A percentile compares a stretch with the other conserved stretches of the same genome.
Conservation (phyloP, 139 green algal species). For the Tetraselmis chui region DNA sequence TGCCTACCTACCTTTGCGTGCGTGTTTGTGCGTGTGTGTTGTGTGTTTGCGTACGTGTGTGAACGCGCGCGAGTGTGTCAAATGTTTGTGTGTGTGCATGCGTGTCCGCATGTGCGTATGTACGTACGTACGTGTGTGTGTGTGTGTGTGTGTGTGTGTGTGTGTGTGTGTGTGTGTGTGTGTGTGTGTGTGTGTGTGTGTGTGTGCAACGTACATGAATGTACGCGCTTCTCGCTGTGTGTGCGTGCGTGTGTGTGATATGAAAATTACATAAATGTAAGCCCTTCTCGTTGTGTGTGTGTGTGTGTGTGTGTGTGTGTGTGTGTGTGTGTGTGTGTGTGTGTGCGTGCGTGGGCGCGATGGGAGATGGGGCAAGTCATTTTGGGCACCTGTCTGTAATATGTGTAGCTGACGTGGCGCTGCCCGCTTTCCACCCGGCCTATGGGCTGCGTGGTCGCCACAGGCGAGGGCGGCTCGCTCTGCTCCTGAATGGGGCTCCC, state of each 20-base stretch:
- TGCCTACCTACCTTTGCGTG: background rate
- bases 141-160: background rate
- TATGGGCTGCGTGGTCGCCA: background rate
- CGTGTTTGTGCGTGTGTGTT: background rate
- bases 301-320: background rate
- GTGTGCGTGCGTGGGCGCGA: background rate
- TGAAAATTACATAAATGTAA: too few species aligned
- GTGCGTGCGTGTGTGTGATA: too few species aligned
- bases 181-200: too few species aligned
- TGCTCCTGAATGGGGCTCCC: background rate
- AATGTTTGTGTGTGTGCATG: background rate
- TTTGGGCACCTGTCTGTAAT: background rate
- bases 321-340: background rate
- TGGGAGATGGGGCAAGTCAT: too few species aligned
- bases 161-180: too few species aligned
- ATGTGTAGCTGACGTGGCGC: background rate
- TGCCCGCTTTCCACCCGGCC: too few species aligned
- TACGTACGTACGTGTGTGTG: background rate
- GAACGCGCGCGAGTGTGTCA: too few species aligned
- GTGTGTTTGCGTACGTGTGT: too few species aligned
- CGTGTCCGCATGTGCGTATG: background rate
- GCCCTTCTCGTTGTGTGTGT: background rate
- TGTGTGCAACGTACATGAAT: too few species aligned
- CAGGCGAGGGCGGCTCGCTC: background rate
- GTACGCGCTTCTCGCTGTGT: too few species aligned